Percentiles rank a stretch among this genome's conserved stretches.
phyloP scores from a whole-genome alignment of 1,139 yeast genomes.

The Zygoascus sp. region DNA sequence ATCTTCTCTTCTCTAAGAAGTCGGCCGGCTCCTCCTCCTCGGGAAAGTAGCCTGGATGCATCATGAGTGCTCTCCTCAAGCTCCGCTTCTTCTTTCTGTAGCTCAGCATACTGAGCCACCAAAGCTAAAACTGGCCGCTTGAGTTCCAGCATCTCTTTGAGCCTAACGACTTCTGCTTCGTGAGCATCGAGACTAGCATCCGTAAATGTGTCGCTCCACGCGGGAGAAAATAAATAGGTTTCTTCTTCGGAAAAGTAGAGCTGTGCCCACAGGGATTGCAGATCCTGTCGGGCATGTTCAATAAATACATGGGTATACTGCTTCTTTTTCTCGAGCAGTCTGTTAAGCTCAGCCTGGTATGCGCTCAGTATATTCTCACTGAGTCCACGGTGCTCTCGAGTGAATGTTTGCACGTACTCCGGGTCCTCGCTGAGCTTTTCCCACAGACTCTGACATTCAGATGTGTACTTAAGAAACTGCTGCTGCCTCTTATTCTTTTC shows the following conservation, averaged over 20 bases:
- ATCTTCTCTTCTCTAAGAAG: slow-evolving; percentile 74
- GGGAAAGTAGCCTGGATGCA: slow-evolving; percentile 69
- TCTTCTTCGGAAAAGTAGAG: slow-evolving; percentile 54
- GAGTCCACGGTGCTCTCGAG: slow-evolving; percentile 33
- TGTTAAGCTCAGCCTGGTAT: slow-evolving; percentile 52
- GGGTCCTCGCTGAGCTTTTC: slow-evolving; percentile 25
- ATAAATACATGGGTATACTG: slow-evolving; percentile 66
- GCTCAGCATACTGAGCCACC: slow-evolving; percentile 50
- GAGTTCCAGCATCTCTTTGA: slow-evolving; percentile 49
- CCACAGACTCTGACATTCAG: slow-evolving; percentile 30
- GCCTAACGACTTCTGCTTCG: slow-evolving; percentile 53
- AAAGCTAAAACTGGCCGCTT: slow-evolving; percentile 53
- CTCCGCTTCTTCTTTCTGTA: slow-evolving; percentile 57
- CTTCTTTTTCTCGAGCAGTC: slow-evolving; percentile 57
- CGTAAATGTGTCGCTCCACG: slow-evolving; percentile 41
- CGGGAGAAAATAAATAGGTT: slow-evolving; percentile 36
- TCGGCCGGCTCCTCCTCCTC: slow-evolving; percentile 47
- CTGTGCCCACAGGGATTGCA: slow-evolving; percentile 57
- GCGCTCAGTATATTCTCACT: slow-evolving; percentile 31
- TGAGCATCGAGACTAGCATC: slow-evolving; percentile 56
- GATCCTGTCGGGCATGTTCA: slow-evolving; percentile 52
- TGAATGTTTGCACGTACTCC: slow-evolving; percentile 23
- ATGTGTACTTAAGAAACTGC: slow-evolving; percentile 13
- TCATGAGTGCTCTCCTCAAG: slow-evolving; percentile 71
- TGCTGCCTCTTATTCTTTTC: slow-evolving; percentile 25